phyloP scores from a whole-genome alignment of 2,329 filamentous ascomycete species.

The Calonectria multiphialidica region DNA sequence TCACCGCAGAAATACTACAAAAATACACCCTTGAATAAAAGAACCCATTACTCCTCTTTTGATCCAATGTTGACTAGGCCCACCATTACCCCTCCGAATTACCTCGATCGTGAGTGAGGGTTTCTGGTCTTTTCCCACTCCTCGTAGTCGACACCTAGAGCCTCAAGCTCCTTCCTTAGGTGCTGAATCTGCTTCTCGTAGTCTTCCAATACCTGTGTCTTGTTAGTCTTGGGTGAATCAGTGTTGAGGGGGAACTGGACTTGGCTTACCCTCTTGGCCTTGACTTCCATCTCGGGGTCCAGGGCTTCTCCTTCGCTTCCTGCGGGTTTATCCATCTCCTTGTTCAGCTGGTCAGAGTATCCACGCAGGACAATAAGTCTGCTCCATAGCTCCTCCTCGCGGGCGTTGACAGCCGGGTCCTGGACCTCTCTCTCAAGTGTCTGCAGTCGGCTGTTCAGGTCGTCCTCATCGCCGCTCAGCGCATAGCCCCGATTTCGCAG shows the following conservation, averaged over 20 bases:
- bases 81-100: conserved; percentile 21
- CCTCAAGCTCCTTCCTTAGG: conserved; percentile 78
- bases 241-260: not conserved
- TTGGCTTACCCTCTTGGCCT: conserved; percentile 77
- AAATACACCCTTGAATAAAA: conserved; percentile 19
- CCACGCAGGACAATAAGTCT: conserved; percentile 81
- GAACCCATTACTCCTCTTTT: conserved; percentile 25
- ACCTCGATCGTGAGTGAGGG: conserved; percentile 51
- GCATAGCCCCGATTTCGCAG: conserved; percentile 85
- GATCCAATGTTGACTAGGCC: conserved; percentile 19
- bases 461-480: conserved; percentile 83
- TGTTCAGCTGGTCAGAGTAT: conserved; percentile 78
- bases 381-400: conserved; percentile 89
- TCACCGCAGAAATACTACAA: conserved; percentile 11
- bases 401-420: conserved; percentile 80
- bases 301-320: conserved; percentile 67
- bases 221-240: conserved; percentile 27
- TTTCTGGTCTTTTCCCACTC: conserved; percentile 66
- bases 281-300: conserved; percentile 77
- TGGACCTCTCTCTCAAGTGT: conserved; percentile 76
- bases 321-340: conserved; percentile 78
- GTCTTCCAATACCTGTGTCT: conserved; percentile 78
- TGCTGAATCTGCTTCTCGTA: conserved; percentile 85
- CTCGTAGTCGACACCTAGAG: conserved; percentile 68
- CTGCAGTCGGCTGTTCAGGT: conserved; percentile 78